These are phyloP conservation scores for Myriosclerotinia curreyana DNA, from an alignment of 2,329 filamentous ascomycete genomes.

Conservation along the genomic window DNA sequence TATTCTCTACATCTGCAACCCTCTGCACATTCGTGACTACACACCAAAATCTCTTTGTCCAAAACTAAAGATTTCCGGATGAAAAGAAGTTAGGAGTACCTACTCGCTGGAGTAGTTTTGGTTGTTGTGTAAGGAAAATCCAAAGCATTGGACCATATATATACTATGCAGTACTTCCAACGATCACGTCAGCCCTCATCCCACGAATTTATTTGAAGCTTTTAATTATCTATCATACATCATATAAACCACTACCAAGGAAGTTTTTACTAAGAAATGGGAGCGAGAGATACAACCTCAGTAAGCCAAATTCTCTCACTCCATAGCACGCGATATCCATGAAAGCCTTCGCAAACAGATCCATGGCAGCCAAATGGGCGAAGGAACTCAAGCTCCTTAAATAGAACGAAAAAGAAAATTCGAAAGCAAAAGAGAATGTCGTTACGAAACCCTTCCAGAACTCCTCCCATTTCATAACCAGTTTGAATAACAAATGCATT, in stretches of 20 bases:
- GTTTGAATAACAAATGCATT: neutral
- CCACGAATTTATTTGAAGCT: neutral
- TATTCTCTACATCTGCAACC: no score
- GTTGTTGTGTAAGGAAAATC: no score
- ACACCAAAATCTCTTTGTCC: no score
- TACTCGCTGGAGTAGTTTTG: no score
- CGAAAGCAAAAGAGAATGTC: conserved; percentile 6
- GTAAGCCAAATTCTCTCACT: conserved; percentile 7
- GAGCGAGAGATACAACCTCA: neutral
- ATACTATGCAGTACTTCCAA: neutral
- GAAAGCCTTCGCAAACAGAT: conserved; percentile 6
- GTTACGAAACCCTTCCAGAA: conserved; percentile 13
- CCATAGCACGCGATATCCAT: conserved; percentile 2
- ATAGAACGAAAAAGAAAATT: neutral
- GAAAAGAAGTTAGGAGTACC: no score
- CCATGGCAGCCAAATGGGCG: neutral
- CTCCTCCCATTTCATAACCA: conserved; percentile 3
- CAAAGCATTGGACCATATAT: no score
- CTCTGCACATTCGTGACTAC: no score
- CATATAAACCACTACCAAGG: conserved; percentile 6
- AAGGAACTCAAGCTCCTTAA: conserved; percentile 7
- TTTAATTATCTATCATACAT: conserved; percentile 17
- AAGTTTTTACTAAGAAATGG: neutral
- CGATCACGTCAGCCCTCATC: neutral
- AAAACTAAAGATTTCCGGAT: no score